These are phyloP conservation scores for Daldinia loculata DNA, from an alignment of 495 filamentous ascomycete genomes.

Conservation along the genomic window DNA sequence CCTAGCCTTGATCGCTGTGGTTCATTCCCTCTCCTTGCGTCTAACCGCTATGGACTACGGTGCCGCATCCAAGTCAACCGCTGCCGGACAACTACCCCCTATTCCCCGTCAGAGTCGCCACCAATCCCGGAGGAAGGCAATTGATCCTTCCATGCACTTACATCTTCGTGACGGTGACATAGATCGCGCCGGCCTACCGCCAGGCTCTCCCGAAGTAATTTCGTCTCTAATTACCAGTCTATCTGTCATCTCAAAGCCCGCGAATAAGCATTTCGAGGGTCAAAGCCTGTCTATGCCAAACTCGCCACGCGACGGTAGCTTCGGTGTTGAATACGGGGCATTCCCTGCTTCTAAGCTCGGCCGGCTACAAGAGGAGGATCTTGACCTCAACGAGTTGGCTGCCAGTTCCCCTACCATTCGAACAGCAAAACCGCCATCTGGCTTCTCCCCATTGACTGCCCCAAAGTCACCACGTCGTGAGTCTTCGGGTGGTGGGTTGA, in stretches of 20 bases:
- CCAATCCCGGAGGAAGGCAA: conserved; percentile 50
- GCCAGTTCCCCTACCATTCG: conserved; percentile 84
- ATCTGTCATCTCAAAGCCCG: conserved; percentile 81
- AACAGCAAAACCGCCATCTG: conserved; percentile 83
- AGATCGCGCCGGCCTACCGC: conserved; percentile 58
- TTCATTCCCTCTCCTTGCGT: conserved; percentile 31
- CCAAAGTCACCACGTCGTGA: conserved; percentile 63
- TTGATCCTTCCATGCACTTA: conserved; percentile 49
- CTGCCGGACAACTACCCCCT: conserved; percentile 39
- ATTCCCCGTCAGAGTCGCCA: conserved; percentile 47
- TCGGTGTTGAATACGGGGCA: conserved; percentile 76
- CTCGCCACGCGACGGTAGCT: conserved; percentile 63
- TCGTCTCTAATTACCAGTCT: conserved; percentile 92
- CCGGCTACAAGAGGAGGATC: conserved; percentile 69
- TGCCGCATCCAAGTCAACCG: conserved; percentile 23
- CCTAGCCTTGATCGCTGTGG: conserved; percentile 33
- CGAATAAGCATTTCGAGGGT: conserved; percentile 76
- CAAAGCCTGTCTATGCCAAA: conserved; percentile 59
- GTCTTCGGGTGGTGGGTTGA: conserved; percentile 48
- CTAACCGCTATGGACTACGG: conserved; percentile 34
- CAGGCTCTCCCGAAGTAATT: conserved; percentile 91
- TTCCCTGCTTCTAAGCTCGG: conserved; percentile 56
- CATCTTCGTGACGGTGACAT: conserved; percentile 42
- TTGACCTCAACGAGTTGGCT: conserved; percentile 64
- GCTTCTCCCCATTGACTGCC: conserved; percentile 72